Evolutionary conservation across 768 basidiomycete species (phyloP), one percentile per base, ranked within the genome.

Genomic region (Agrocybe pediades): DNA sequence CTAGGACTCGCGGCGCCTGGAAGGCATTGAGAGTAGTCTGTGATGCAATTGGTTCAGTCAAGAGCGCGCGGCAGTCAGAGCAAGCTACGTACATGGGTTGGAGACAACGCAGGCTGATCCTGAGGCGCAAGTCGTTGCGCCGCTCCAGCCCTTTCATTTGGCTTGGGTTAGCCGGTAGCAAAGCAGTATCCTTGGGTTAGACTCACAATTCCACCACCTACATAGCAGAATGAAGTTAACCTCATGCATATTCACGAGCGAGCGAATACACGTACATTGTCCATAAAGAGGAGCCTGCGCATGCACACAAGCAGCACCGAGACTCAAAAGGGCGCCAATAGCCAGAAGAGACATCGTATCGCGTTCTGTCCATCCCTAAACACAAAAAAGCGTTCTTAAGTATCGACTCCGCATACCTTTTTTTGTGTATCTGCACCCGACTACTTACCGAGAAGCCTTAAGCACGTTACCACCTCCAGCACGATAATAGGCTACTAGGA

Each of bases 11-110:
- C 54, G 16, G 41, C 49, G 27, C 60, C 60, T n/a, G 54, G 56
- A 46, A 57, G 49, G 29, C 58, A 59, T 55, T 59, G 58, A n/a
- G 58, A 59, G 39, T 59, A 59, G 43, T 59, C 58, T 59, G 13
- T 6, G 15, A 6, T n/a, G n/a, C n/a, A 33, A 26, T 9, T 15
- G 16, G 6, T 16, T 41, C 15, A n/a, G n/a, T n/a, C n/a, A n/a
- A n/a, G n/a, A n/a, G n/a, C n/a, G n/a, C n/a, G n/a, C n/a, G n/a
- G n/a, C n/a, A n/a, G 16, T 16, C 1, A 13, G 2, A 26, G 13
- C 3, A 5, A 8, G 3, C 2, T 7, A 46, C 58, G 23, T 17
- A 59, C 58, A 59, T 20, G 50, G 42, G 50, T 59, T 59, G 21
- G 51, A 59, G 24, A 59, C 54, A 20, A 55, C 54, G 33, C 58